Conservation (phyloP, 495 filamentous ascomycete genomes). For the Recurvomyces mirabilis region DNA sequence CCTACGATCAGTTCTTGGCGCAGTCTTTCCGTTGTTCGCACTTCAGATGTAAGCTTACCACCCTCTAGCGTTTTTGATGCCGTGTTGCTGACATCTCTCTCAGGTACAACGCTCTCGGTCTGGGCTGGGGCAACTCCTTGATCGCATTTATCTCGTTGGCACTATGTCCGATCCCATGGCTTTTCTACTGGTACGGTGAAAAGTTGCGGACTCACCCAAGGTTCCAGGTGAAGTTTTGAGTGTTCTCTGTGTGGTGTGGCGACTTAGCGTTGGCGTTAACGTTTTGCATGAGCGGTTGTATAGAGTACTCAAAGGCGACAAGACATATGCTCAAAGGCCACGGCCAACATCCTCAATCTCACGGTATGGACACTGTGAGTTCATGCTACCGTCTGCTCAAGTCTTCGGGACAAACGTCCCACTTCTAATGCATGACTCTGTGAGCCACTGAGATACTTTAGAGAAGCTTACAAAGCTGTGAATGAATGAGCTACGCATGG, state of each 20-base stretch:
- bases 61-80: background rate
- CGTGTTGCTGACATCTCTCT: too few relatives aligned
- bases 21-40: slow-evolving; percentile 28
- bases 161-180: slow-evolving; percentile 25
- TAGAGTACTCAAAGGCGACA: too few relatives aligned
- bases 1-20: slow-evolving; percentile 26
- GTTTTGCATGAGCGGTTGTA: too few relatives aligned
- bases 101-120: slow-evolving; percentile 27
- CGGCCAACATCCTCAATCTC: too few relatives aligned
- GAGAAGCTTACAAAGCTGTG: too few relatives aligned
- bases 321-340: too few relatives aligned
- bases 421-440: too few relatives aligned
- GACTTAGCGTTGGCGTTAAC: background rate
- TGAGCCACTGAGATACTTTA: too few relatives aligned
- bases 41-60: slow-evolving; percentile 27
- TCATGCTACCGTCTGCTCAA: too few relatives aligned
- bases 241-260: background rate
- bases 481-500: too few relatives aligned
- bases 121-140: slow-evolving; percentile 33
- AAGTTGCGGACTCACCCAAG: slow-evolving; percentile 29
- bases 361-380: too few relatives aligned
- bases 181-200: slow-evolving; percentile 30
- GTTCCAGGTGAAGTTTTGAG: slow-evolving; percentile 27
- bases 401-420: too few relatives aligned
- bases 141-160: slow-evolving; percentile 28